phyloP scores from a whole-genome alignment of 768 basidiomycete genomes.

The Psilocybe azurescens region DNA sequence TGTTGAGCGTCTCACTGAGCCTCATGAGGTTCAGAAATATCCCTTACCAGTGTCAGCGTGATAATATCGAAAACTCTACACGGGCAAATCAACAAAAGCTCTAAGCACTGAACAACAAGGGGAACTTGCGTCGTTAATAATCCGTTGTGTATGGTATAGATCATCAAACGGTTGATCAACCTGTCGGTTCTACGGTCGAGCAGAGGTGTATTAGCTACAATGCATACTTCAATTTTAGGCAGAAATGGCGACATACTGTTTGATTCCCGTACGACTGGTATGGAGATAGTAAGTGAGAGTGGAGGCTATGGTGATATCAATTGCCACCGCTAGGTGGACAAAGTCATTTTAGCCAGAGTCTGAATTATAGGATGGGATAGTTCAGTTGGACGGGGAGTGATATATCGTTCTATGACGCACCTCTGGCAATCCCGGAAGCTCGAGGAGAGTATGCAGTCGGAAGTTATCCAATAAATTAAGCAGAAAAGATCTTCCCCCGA shows the following conservation, averaged over 20 bases:
- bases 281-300: slow-evolving; percentile 11
- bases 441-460: background rate
- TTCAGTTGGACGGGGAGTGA: background rate
- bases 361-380: background rate
- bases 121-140: slow-evolving; percentile 10
- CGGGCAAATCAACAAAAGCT: too few species aligned
- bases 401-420: background rate
- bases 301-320: slow-evolving; percentile 9
- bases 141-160: slow-evolving; percentile 16
- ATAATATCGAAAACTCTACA: slow-evolving; percentile 11
- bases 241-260: slow-evolving; percentile 5
- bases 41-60: slow-evolving; percentile 6
- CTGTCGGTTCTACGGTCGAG: slow-evolving; percentile 16
- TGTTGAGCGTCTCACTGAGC: background rate
- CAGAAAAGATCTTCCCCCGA: too few species aligned
- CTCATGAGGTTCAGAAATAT: too few species aligned
- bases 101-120: too few species aligned
- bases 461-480: too few species aligned
- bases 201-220: too few species aligned
- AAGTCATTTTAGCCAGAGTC: slow-evolving; percentile 6
- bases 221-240: too few species aligned
- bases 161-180: slow-evolving; percentile 13
- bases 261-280: slow-evolving; percentile 9
- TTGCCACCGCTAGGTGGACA: slow-evolving; percentile 1
- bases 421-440: slow-evolving; percentile 5